Base-by-base conservation (phyloP, 345 rosid genomes). In the Citrus glauca region DNA sequence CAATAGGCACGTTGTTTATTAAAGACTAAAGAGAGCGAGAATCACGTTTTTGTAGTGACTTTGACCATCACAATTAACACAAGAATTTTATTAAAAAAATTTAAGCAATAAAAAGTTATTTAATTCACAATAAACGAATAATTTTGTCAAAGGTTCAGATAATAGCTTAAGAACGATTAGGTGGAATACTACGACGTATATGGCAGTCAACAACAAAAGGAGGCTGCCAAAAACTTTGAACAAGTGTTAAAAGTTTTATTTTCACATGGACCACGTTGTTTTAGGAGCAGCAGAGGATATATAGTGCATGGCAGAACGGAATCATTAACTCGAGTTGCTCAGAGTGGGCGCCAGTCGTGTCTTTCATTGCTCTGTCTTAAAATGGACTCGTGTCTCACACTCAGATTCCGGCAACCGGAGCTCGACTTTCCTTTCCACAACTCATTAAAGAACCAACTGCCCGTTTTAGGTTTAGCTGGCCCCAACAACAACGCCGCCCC, bases 341-440 rank as follows among this genome's bases (percentile, higher is more conserved):
- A 7, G 66, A 53, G 38, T 11, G 22, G 24, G n/a, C 62, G 11
- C 24, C 28, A 20, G 30, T 6, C 4, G 16, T 30, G n/a, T 28
- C 6, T 62, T 61, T 48, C 27, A 2, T 27, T 30, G 24, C 28
- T 64, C 50, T 32, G 14, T 32, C 14, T 4, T 3, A 2, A 35
- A 35, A 88, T 88, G 90, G 83, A 77, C 78, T 73, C 75, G n/a
- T 28, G 87, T 45, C 71, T 65, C 38, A 69, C 78, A 25, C 81
- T 65, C 27, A 48, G 77, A 50, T 71, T 60, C 72, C 84, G 77
- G 45, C 62, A 62, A 3, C 40, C 85, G 64, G 61, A 69, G 25
- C 62, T 79, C 57, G n/a, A 66, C 25, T 60, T 72, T 68, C 78
- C 67, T 56, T n/a, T 55, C 73, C 57, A 3, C 50, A 62, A 24